Evolutionary conservation across 768 basidiomycete species (phyloP).

Genomic region (Leccinum disarticulatum): DNA sequence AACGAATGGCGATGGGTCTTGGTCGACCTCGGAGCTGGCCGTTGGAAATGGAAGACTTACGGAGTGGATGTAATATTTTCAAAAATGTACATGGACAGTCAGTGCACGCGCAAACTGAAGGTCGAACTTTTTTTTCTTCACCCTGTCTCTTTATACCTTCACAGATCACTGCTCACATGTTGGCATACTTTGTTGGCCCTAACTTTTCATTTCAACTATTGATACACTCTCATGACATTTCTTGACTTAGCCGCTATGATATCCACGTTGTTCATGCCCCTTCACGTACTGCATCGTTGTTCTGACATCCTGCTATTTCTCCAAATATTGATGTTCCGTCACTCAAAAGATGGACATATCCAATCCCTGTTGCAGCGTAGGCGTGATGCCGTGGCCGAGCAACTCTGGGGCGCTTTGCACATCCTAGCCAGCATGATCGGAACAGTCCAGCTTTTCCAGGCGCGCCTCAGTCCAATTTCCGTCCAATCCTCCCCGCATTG

Average conservation of each 20-base stretch:
- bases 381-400: constrained; percentile 56
- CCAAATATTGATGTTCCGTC: constrained; percentile 36
- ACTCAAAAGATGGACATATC: constrained; percentile 1
- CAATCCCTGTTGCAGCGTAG: constrained; percentile 37
- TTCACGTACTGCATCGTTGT: constrained; percentile 21
- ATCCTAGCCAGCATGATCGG: constrained; percentile 70
- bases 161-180: constrained; percentile 8
- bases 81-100: constrained; percentile 6
- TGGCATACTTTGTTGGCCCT: constrained; percentile 11
- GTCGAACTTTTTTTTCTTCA: constrained; percentile 42
- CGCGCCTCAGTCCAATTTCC: background rate
- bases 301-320: constrained; percentile 46
- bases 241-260: constrained; percentile 38
- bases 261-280: constrained; percentile 42
- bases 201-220: constrained; percentile 24
- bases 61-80: constrained; percentile 41
- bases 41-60: constrained; percentile 51
- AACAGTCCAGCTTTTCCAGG: constrained; percentile 47
- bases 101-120: constrained; percentile 22
- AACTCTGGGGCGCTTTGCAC: constrained; percentile 65
- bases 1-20: constrained; percentile 53
- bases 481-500: background rate
- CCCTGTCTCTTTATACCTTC: constrained; percentile 8
- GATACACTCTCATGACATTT: constrained; percentile 32
- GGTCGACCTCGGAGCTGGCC: constrained; percentile 55